phyloP scores from a whole-genome alignment of 1,284 basidiomycete genomes.

The Melanopsichium pennsylvanicum region DNA sequence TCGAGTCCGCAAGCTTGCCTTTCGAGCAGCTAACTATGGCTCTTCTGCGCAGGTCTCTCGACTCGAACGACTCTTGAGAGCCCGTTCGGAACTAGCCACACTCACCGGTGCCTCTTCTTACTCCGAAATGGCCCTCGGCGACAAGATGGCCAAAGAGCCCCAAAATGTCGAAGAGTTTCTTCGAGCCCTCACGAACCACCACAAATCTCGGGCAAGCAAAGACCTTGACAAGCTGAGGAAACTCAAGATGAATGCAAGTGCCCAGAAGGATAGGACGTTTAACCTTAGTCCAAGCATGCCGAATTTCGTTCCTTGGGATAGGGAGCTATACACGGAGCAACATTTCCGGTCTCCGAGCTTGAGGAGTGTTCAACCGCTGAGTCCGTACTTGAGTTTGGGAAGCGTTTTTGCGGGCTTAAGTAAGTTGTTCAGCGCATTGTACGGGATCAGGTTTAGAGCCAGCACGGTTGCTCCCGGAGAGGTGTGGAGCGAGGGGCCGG shows the following conservation, averaged over 20 bases:
- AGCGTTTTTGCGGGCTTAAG: slow-evolving; percentile 62
- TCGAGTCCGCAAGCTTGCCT: slow-evolving; percentile 80
- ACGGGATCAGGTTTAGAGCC: slow-evolving; percentile 60
- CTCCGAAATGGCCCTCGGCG: slow-evolving; percentile 60
- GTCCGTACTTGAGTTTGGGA: slow-evolving; percentile 60
- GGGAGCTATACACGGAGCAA: slow-evolving; percentile 60
- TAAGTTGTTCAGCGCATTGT: slow-evolving; percentile 56
- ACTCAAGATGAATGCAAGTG: slow-evolving; percentile 36
- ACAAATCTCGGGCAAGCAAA: slow-evolving; percentile 47
- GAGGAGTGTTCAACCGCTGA: slow-evolving; percentile 49
- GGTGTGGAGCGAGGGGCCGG: slow-evolving; percentile 76
- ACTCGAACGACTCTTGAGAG: slow-evolving; percentile 56
- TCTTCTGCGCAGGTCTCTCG: slow-evolving; percentile 47
- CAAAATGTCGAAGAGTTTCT: slow-evolving; percentile 57
- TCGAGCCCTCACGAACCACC: slow-evolving; percentile 50
- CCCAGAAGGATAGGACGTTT: slow-evolving; percentile 1
- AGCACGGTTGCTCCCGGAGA: slow-evolving; percentile 72
- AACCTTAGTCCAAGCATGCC: slow-evolving; percentile 15
- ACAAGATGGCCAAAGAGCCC: slow-evolving; percentile 63
- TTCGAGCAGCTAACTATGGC: slow-evolving; percentile 67
- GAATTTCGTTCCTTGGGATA: slow-evolving; percentile 56
- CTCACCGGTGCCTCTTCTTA: slow-evolving; percentile 59
- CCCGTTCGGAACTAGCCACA: slow-evolving; percentile 55
- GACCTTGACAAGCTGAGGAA: slow-evolving; percentile 47
- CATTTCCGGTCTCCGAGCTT: slow-evolving; percentile 42